Evolutionary conservation across 495 filamentous ascomycete genomes (phyloP).

Genomic region (Penicillium paxilli): DNA sequence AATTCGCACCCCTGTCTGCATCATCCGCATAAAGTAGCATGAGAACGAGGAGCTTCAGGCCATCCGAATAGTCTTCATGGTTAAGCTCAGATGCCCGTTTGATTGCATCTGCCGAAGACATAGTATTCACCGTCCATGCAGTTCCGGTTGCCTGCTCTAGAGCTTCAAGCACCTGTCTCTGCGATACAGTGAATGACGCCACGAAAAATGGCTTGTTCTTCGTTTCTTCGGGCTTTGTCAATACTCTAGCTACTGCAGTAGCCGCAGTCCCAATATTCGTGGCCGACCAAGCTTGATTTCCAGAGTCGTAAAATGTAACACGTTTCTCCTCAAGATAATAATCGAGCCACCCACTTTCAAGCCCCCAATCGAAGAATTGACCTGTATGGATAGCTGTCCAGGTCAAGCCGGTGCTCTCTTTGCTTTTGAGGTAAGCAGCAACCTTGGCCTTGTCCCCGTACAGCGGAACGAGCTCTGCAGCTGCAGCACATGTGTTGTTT

Average conservation of each 20-base stretch:
- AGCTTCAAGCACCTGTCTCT: background rate
- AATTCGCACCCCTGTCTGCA: background rate
- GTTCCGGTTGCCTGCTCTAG: background rate
- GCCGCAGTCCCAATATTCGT: background rate
- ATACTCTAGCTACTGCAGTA: background rate
- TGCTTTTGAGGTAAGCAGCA: background rate
- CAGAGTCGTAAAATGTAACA: slow-evolving; percentile 1
- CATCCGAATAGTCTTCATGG: slow-evolving; percentile 2
- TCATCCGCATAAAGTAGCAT: slow-evolving; percentile 4
- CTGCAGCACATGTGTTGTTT: slow-evolving; percentile 3
- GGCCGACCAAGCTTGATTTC: background rate
- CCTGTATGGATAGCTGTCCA: slow-evolving; percentile 2
- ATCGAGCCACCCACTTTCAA: slow-evolving; percentile 1
- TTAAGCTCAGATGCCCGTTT: background rate
- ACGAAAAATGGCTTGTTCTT: background rate
- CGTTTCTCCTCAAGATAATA: background rate
- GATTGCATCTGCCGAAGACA: slow-evolving; percentile 2
- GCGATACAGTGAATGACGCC: background rate
- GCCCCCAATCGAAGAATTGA: slow-evolving; percentile 3
- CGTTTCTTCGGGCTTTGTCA: background rate
- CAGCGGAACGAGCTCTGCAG: background rate
- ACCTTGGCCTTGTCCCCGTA: background rate
- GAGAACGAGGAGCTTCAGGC: slow-evolving; percentile 1
- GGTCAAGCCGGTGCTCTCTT: background rate
- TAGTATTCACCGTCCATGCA: background rate